Percentiles rank a stretch among this genome's conserved stretches.
These are phyloP conservation scores for Neonectria hederae DNA, from an alignment of 2,329 filamentous ascomycete species.

Conservation along the genomic window DNA sequence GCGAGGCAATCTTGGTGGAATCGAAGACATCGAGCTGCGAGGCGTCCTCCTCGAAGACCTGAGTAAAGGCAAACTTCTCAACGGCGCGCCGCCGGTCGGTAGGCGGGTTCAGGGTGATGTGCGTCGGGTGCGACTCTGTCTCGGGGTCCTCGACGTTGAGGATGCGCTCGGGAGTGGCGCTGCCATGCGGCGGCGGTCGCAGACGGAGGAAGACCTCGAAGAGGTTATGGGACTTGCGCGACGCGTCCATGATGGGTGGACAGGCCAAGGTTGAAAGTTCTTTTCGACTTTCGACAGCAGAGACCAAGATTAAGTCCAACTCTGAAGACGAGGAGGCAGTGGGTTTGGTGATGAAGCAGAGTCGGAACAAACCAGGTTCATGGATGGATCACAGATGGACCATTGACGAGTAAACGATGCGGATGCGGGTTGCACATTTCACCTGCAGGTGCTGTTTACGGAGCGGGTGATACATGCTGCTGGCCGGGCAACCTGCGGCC, in stretches of 20 bases:
- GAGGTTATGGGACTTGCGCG: constrained; percentile 61
- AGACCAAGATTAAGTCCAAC: background rate
- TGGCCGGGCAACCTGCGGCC: constrained; percentile 38
- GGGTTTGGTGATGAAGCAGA: constrained; percentile 22
- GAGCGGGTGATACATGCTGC: constrained; percentile 16
- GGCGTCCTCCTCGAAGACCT: constrained; percentile 88
- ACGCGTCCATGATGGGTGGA: constrained; percentile 50
- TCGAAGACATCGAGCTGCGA: constrained; percentile 88
- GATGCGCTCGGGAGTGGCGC: constrained; percentile 69
- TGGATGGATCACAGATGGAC: constrained; percentile 36
- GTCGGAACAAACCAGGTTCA: constrained; percentile 35
- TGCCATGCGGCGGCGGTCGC: constrained; percentile 69
- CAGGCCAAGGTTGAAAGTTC: background rate
- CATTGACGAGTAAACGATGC: constrained; percentile 22
- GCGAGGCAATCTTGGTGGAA: constrained; percentile 75
- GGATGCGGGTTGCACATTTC: constrained; percentile 20
- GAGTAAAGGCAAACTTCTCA: constrained; percentile 94
- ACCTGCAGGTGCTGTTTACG: constrained; percentile 27
- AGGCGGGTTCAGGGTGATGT: constrained; percentile 82
- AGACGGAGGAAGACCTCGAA: constrained; percentile 94
- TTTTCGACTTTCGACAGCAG: background rate
- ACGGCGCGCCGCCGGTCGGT: constrained; percentile 87
- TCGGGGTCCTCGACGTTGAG: constrained; percentile 76
- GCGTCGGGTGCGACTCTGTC: constrained; percentile 61
- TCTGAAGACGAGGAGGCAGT: constrained; percentile 9